These are phyloP conservation scores for Vicia faba DNA, from an alignment of 306 rosid species.

Conservation along the genomic window DNA sequence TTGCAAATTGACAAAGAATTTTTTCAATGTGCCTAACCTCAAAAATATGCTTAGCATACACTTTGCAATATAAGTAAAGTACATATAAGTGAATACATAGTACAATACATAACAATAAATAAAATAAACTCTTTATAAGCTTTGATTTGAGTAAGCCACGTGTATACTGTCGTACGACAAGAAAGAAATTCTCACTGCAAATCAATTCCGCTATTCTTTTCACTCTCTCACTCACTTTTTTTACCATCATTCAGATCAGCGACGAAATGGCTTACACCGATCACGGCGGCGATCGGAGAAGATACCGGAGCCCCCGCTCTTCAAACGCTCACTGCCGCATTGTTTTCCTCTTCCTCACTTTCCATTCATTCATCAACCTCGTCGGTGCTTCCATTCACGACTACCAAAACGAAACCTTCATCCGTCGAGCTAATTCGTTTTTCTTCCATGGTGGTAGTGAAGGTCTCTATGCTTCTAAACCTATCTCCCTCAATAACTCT, in stretches of 20 bases:
- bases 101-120: too few species aligned
- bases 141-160: background rate
- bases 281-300: constrained; percentile 1
- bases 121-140: too few species aligned
- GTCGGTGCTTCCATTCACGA: constrained; percentile 82
- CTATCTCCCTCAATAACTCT: constrained; percentile 31
- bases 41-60: too few species aligned
- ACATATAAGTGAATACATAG: too few species aligned
- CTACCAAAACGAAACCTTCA: constrained; percentile 58
- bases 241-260: background rate
- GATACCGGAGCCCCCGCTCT: background rate
- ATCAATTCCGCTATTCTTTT: background rate
- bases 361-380: constrained; percentile 32
- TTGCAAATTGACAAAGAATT: too few species aligned
- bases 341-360: constrained; percentile 29
- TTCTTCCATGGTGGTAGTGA: constrained; percentile 88
- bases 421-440: constrained; percentile 70
- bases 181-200: background rate
- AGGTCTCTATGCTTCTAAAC: constrained; percentile 67
- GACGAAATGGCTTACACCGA: background rate
- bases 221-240: background rate
- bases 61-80: too few species aligned
- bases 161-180: background rate
- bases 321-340: constrained; percentile 32
- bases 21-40: too few species aligned